These are phyloP conservation scores for Crithidia mellificae DNA, from an alignment of 208 protist species.

Conservation along the genomic window DNA sequence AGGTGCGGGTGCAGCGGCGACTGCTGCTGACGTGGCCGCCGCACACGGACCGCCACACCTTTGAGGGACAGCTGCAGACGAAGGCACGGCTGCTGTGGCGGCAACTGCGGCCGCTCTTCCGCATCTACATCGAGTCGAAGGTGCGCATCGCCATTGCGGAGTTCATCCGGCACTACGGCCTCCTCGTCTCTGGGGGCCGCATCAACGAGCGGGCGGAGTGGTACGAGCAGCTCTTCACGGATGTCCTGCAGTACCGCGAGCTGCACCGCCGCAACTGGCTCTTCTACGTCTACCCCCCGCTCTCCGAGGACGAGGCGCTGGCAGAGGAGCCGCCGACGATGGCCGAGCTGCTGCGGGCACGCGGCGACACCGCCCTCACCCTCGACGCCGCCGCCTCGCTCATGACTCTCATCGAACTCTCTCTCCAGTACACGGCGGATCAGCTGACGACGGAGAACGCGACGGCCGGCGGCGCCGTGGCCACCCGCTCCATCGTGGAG, in stretches of 20 bases:
- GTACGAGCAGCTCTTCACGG: slow-evolving; percentile 40
- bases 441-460: slow-evolving; percentile 24
- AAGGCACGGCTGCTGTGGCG: slow-evolving; percentile 25
- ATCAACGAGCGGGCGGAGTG: slow-evolving; percentile 45
- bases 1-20: slow-evolving; percentile 34
- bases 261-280: slow-evolving; percentile 47
- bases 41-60: slow-evolving; percentile 1
- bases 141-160: slow-evolving; percentile 47
- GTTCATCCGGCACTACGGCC: slow-evolving; percentile 46
- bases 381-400: slow-evolving; percentile 8
- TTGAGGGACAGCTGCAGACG: slow-evolving; percentile 21
- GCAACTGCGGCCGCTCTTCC: slow-evolving; percentile 40
- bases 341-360: slow-evolving; percentile 29
- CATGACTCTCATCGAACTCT: slow-evolving; percentile 26
- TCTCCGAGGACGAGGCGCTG: slow-evolving; percentile 7
- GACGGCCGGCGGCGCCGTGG: slow-evolving; percentile 4
- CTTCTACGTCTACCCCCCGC: slow-evolving; percentile 50
- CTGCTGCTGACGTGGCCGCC: slow-evolving; percentile 34
- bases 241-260: slow-evolving; percentile 50
- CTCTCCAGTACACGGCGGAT: slow-evolving; percentile 33
- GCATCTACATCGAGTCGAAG: slow-evolving; percentile 49
- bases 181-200: slow-evolving; percentile 38
- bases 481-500: slow-evolving; percentile 37
- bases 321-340: slow-evolving; percentile 36
- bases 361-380: slow-evolving; percentile 5